Evolutionary conservation across 768 basidiomycete genomes (phyloP).

Genomic region (Trametes cubensis): DNA sequence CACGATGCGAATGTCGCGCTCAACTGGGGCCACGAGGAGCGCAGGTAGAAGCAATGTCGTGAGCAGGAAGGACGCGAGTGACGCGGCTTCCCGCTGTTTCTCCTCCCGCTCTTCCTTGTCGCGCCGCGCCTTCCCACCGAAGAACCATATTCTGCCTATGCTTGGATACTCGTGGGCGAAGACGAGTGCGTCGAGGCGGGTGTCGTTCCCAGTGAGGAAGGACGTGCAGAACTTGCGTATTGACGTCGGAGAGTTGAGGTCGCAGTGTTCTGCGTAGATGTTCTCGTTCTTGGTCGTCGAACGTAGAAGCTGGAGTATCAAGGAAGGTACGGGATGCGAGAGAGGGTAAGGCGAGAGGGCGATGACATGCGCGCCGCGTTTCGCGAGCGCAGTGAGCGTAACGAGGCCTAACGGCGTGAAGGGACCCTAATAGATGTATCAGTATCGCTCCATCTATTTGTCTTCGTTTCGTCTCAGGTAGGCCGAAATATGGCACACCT

Average conservation of each 20-base stretch:
- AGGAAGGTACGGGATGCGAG: slow-evolving; percentile 53
- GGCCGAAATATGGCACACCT: too few species aligned
- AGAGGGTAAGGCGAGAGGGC: slow-evolving; percentile 67
- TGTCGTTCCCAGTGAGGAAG: slow-evolving; percentile 66
- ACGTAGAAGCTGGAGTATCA: slow-evolving; percentile 68
- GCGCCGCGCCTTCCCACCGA: slow-evolving; percentile 32
- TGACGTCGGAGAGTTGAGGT: slow-evolving; percentile 64
- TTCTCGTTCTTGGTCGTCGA: slow-evolving; percentile 71
- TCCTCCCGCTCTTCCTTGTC: slow-evolving; percentile 30
- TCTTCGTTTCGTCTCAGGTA: too few species aligned
- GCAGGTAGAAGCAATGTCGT: slow-evolving; percentile 78
- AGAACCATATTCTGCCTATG: slow-evolving; percentile 50
- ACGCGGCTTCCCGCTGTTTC: slow-evolving; percentile 47
- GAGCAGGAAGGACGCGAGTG: slow-evolving; percentile 77
- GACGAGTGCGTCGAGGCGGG: slow-evolving; percentile 76
- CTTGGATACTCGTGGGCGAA: slow-evolving; percentile 78
- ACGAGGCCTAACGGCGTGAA: slow-evolving; percentile 77
- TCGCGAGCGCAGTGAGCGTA: slow-evolving; percentile 64
- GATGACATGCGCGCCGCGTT: slow-evolving; percentile 79
- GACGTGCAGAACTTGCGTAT: slow-evolving; percentile 69
- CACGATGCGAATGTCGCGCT: slow-evolving; percentile 89
- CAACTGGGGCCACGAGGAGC: slow-evolving; percentile 80
- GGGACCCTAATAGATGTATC: slow-evolving; percentile 54
- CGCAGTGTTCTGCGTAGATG: slow-evolving; percentile 80
- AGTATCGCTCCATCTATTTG: background rate